Evolutionary conservation across 2,329 filamentous ascomycete genomes (phyloP).

Genomic region (Lasiodiplodia sp.): DNA sequence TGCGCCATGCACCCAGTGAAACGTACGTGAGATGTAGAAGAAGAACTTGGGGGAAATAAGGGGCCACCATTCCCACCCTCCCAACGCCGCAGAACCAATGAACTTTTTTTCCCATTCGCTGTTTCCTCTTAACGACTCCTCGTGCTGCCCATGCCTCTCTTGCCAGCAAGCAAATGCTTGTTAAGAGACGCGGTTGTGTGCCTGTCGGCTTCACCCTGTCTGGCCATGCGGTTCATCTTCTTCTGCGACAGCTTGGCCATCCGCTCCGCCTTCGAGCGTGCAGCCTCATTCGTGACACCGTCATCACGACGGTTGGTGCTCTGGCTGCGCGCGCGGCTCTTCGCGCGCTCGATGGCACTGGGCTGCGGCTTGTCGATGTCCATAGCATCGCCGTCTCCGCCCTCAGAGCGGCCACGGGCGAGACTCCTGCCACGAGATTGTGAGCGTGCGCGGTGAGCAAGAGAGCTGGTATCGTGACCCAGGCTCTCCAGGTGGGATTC

Average conservation of each 20-base stretch:
- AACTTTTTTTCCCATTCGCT: slow-evolving; percentile 11
- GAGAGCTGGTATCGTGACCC: slow-evolving; percentile 81
- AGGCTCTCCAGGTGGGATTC: slow-evolving; percentile 84
- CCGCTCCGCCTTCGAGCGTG: slow-evolving; percentile 81
- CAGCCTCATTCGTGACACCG: slow-evolving; percentile 73
- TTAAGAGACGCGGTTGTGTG: slow-evolving; percentile 81
- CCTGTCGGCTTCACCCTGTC: slow-evolving; percentile 95
- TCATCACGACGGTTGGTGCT: slow-evolving; percentile 76
- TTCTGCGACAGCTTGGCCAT: slow-evolving; percentile 91
- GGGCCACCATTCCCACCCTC: slow-evolving; percentile 2
- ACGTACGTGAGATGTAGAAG: neutral
- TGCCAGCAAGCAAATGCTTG: slow-evolving; percentile 92
- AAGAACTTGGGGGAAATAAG: neutral
- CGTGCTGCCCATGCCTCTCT: slow-evolving; percentile 93
- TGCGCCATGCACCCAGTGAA: slow-evolving; percentile 20
- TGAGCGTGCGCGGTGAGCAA: slow-evolving; percentile 75
- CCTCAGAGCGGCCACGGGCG: slow-evolving; percentile 64
- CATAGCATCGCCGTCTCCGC: slow-evolving; percentile 71
- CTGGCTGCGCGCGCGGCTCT: slow-evolving; percentile 73
- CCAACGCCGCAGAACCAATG: slow-evolving; percentile 18
- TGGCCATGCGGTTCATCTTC: slow-evolving; percentile 98
- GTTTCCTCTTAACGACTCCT: slow-evolving; percentile 55
- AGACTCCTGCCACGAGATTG: slow-evolving; percentile 76
- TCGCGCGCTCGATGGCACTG: slow-evolving; percentile 62
- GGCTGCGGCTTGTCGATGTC: slow-evolving; percentile 58